Evolutionary conservation across 345 rosid genomes (phyloP), one percentile per base, ranked within the genome.

Genomic region (Psidium guajava): DNA sequence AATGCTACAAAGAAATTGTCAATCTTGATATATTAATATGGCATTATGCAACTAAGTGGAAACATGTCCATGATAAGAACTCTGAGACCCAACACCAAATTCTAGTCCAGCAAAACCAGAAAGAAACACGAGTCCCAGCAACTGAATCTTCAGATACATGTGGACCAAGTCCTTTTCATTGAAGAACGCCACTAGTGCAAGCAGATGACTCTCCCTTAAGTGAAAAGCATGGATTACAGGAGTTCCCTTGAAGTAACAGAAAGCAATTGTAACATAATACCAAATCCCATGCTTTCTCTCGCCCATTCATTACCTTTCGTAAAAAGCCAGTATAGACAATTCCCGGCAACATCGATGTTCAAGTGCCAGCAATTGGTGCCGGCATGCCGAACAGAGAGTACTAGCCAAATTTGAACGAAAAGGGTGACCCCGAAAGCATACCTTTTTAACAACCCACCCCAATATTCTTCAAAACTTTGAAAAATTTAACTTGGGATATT

Each of bases 251-350:
- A 69, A 69, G 77, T 36, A 69, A 69, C 12, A 40, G 9, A 86
- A 88, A 80, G 86, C 69, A 90, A 91, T 54, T 54, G 74, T 49
- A 87, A 90, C 91, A 87, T 54, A 87, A 64, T 58, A 91, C 88
- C 92, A 86, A 88, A 91, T 85, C 89, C 61, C 84, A 84, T 84
- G 82, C 82, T 84, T 84, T 64, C 84, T 80, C 59, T 61, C 82
- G 81, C 81, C 54, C 22, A 69, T 8, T 11, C 73, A 69, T 82
- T 82, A 21, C 8, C 40, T 58, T 58, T 57, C 50, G 6, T 12
- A 32, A 32, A 69, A 69, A 47, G 77, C 47, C 77, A 32, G 77
- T 32, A 36, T 32, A 36, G 24, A 69, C 47, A 4, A 36, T 69
- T 18, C 77, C 77, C 9, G 12, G 77, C 77, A 32, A 32, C 44